Evolutionary conservation across 768 basidiomycete species (phyloP).

Genomic region (Hemileccinum rubropunctum): DNA sequence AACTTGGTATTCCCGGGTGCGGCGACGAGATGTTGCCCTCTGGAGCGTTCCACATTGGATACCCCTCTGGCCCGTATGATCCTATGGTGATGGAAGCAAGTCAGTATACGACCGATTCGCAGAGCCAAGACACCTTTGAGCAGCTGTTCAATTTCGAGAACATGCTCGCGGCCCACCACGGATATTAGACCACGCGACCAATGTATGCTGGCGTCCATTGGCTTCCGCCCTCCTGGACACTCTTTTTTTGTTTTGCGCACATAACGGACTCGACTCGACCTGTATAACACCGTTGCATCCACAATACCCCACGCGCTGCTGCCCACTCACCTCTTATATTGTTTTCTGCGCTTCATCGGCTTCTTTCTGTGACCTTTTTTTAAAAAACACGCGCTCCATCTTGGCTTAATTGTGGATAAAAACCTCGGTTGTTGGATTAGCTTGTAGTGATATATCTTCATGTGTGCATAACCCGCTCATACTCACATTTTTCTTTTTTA

Average conservation of each 20-base stretch:
- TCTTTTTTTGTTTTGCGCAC: constrained; percentile 10
- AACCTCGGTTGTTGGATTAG: constrained; percentile 34
- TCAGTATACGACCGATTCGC: constrained; percentile 29
- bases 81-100: constrained; percentile 27
- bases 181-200: constrained; percentile 31
- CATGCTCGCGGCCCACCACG: constrained; percentile 33
- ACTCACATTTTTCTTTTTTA: constrained; percentile 20
- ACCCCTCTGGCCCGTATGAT: constrained; percentile 24
- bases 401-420: constrained; percentile 36
- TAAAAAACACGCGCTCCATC: constrained; percentile 21
- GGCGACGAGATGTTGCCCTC: constrained; percentile 25
- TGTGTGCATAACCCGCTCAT: constrained; percentile 27
- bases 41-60: constrained; percentile 20
- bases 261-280: constrained; percentile 22
- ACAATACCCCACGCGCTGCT: constrained; percentile 32
- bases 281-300: constrained; percentile 31
- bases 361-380: too few species aligned
- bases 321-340: constrained; percentile 18
- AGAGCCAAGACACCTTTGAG: constrained; percentile 36
- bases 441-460: constrained; percentile 32
- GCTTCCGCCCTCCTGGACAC: constrained; percentile 24
- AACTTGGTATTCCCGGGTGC: constrained; percentile 53
- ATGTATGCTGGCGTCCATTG: constrained; percentile 38
- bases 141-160: constrained; percentile 36
- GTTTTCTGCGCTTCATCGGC: not conserved